Percentiles rank a stretch among this genome's conserved stretches.
Evolutionary conservation across 179 eudicot species (phyloP).

Genomic region (Heliamphora pulchella): DNA sequence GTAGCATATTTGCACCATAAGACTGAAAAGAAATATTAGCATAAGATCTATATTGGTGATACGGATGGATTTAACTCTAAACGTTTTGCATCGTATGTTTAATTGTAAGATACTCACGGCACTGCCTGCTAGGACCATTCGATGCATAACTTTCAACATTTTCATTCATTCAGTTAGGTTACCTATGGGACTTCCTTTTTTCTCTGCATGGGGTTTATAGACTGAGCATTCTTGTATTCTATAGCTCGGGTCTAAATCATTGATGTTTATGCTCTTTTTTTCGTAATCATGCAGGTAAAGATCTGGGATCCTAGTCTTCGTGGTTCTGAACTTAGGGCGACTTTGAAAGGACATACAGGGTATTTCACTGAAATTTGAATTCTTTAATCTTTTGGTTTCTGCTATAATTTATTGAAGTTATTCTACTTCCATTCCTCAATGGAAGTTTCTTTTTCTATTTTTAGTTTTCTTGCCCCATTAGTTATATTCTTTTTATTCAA

Average conservation of each 20-base stretch:
- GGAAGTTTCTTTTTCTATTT: not conserved
- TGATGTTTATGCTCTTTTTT: conserved; percentile 8
- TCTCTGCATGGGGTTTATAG: not conserved
- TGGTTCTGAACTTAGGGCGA: conserved; percentile 81
- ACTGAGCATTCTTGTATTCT: not conserved
- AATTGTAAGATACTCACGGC: not conserved
- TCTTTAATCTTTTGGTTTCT: not conserved
- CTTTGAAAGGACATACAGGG: conserved; percentile 85
- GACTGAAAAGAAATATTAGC: not conserved
- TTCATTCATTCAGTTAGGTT: not conserved
- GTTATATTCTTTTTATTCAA: not conserved
- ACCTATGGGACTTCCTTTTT: not conserved
- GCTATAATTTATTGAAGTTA: not conserved
- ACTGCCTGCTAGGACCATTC: not conserved
- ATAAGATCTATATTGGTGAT: not conserved
- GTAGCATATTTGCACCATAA: not conserved
- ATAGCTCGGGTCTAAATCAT: not conserved
- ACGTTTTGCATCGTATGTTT: not conserved
- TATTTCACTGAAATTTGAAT: conserved; percentile 19
- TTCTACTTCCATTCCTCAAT: not conserved
- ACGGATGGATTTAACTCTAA: not conserved
- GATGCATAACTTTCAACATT: not conserved
- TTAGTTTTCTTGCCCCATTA: not conserved
- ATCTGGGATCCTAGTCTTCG: conserved; percentile 87
- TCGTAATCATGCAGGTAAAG: conserved; percentile 44